Base-by-base conservation (phyloP, 1,284 basidiomycete species). In the Heterobasidion parviporum region DNA sequence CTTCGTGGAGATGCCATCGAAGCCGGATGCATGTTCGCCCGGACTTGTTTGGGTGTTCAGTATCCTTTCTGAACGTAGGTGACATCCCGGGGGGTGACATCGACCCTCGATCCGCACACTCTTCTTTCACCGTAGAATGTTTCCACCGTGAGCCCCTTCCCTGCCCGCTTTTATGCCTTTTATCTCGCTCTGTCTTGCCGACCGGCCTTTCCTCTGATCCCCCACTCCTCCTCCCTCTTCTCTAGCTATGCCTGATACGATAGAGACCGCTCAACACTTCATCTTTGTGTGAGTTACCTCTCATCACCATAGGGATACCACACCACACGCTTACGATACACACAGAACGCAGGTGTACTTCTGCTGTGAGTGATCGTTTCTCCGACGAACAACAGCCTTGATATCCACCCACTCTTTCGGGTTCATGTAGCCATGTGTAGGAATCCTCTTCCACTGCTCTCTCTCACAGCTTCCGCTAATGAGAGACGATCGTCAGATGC, bases 331-430 rank as follows among this genome's bases (percentile, higher is more conserved):
- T 46, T 48, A 20, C 36, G 36, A 14, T 10, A 9, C 44, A 52
- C 55, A 41, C 52, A 80, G 78, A 65, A 86, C 87, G 65, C 87
- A 89, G 71, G 77, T 88, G 66, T 87, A 87, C 74, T 89, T 89
- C 70, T 89, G 87, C 73, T 83, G 87, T 89, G 68, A 72, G 85
- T 81, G 57, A 52, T 63, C 2, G 38, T 55, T 62, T 32, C 44
- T 43, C 51, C n/a, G 16, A 14, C 8, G 46, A 8, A 16, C 41
- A 10, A 4, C 15, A 32, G 26, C 33, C 34, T 47, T 57, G 66
- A 60, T 59, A 60, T 55, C 59, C 60, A 59, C 62, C 57, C 53
- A 45, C 52, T 49, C 54, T 43, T 45, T 54, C 64, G 47, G 65
- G 60, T 15, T 50, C 44, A 16, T 62, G 52, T 63, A 89, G 87